Conservation (phyloP, 768 basidiomycete genomes). For the Vishniacozyma victoriae region DNA sequence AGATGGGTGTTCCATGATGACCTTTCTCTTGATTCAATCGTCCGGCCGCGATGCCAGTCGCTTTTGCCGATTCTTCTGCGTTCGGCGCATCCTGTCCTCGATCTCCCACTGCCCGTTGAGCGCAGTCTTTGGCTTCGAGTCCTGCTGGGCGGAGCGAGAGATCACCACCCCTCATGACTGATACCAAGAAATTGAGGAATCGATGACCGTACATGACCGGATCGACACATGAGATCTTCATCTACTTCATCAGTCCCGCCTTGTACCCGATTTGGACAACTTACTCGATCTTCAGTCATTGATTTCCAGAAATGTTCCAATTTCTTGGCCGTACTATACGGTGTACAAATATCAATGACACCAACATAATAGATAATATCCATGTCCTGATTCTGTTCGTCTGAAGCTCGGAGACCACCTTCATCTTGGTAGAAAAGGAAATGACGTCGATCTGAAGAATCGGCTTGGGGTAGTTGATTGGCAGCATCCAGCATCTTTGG, state of each 20-base stretch:
- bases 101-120: conserved; percentile 1
- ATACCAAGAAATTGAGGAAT: conserved; percentile 54
- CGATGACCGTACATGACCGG: conserved; percentile 80
- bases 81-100: too few relatives aligned
- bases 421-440: conserved; percentile 97
- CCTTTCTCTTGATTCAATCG: too few relatives aligned
- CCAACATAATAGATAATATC: conserved; percentile 88
- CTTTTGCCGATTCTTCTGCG: too few relatives aligned
- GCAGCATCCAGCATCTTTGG: conserved; percentile 60
- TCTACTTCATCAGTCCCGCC: conserved; percentile 51
- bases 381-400: conserved; percentile 68
- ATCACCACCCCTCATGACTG: conserved; percentile 45
- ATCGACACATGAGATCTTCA: conserved; percentile 89
- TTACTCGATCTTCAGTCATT: conserved; percentile 72
- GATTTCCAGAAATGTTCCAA: conserved; percentile 91
- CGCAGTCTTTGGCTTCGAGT: background rate
- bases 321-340: conserved; percentile 70
- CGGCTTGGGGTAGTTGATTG: conserved; percentile 57
- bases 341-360: conserved; percentile 93
- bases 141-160: conserved; percentile 27
- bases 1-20: too few relatives aligned
- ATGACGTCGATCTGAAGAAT: conserved; percentile 58
- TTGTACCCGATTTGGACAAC: conserved; percentile 44
- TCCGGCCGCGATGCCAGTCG: too few relatives aligned
- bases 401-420: conserved; percentile 82